A percentile compares a stretch with the other conserved stretches of the same genome.
phyloP scores from a whole-genome alignment of 495 filamentous ascomycete species.

The Clavariopsis aquatica region DNA sequence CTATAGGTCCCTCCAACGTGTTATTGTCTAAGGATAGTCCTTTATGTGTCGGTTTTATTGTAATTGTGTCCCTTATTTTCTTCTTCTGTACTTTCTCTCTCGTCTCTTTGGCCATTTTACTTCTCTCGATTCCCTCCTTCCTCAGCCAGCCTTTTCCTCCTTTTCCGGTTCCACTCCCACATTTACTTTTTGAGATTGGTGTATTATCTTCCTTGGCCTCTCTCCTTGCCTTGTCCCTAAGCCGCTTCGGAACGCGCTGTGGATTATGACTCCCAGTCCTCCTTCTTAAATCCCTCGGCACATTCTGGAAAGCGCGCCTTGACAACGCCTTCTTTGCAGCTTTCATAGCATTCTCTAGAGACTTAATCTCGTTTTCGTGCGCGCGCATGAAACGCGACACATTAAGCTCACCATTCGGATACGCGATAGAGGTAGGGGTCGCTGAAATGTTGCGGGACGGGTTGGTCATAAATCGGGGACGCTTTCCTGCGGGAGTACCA shows the following conservation, averaged over 20 bases:
- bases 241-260: conserved; percentile 80
- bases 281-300: conserved; percentile 79
- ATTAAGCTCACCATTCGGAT: conserved; percentile 33
- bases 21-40: not conserved
- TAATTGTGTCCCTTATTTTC: conserved; percentile 14
- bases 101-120: conserved; percentile 56
- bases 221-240: conserved; percentile 66
- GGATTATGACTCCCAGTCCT: conserved; percentile 94
- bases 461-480: conserved; percentile 17
- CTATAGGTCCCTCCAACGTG: not conserved
- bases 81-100: conserved; percentile 24
- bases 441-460: conserved; percentile 19
- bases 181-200: conserved; percentile 71
- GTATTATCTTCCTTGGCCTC: conserved; percentile 95
- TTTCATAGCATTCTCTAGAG: conserved; percentile 76
- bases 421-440: conserved; percentile 17
- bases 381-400: conserved; percentile 65
- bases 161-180: conserved; percentile 67
- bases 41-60: conserved; percentile 2
- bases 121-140: conserved; percentile 76
- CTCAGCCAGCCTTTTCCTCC: conserved; percentile 61
- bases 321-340: conserved; percentile 66
- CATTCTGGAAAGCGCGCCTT: conserved; percentile 81
- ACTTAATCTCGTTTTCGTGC: conserved; percentile 83
- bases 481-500: conserved; percentile 13